Conservation (phyloP, 169 alveolate species). For the Plasmodium ovale region DNA sequence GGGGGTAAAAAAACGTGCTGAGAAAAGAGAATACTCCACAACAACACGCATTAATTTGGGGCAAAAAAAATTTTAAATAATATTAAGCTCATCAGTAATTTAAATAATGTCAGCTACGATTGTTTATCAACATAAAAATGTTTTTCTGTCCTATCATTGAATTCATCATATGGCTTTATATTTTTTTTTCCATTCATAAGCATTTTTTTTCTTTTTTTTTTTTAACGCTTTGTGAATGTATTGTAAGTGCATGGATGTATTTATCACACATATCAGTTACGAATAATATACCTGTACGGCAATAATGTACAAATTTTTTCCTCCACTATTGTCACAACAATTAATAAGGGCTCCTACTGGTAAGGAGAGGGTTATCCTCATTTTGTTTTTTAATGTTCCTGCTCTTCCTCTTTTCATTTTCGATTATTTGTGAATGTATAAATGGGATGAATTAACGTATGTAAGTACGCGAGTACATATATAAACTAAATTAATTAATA, state of each 20-base stretch:
- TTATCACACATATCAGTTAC: too few species aligned
- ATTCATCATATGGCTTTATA: slow-evolving; percentile 62
- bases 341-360: slow-evolving; percentile 98
- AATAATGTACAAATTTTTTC: slow-evolving; percentile 97
- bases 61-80: background rate
- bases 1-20: background rate
- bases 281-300: slow-evolving; percentile 96
- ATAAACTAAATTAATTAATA: slow-evolving; percentile 4
- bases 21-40: background rate
- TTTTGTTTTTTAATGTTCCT: slow-evolving; percentile 87
- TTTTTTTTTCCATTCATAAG: too few species aligned
- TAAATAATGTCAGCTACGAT: slow-evolving; percentile 45
- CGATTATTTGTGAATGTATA: slow-evolving; percentile 10
- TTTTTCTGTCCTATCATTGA: slow-evolving; percentile 75
- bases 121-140: slow-evolving; percentile 37
- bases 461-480: background rate
- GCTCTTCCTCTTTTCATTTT: slow-evolving; percentile 82
- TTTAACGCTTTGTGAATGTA: too few species aligned
- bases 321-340: slow-evolving; percentile 99
- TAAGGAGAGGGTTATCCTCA: slow-evolving; percentile 95
- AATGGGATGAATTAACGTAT: background rate
- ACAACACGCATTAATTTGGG: background rate
- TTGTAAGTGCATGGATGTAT: slow-evolving; percentile 1
- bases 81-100: slow-evolving; percentile 31
- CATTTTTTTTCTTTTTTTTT: too few species aligned